These are phyloP conservation scores for Malania oleifera DNA, from an alignment of 164 flowering plant genomes.

Conservation along the genomic window DNA sequence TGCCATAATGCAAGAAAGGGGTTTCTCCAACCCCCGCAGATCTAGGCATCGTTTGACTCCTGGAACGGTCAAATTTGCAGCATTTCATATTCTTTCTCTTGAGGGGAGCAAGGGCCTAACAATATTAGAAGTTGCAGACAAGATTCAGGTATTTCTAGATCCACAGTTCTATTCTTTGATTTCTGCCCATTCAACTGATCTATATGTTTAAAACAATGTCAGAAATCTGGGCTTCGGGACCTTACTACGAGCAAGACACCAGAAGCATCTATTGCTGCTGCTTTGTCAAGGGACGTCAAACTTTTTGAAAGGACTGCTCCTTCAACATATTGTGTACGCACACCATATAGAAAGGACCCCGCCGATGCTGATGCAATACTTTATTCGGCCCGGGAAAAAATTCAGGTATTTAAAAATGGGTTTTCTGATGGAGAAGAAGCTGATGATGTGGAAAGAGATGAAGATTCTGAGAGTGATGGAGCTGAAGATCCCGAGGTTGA, in stretches of 20 bases:
- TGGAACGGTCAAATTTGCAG: constrained; percentile 94
- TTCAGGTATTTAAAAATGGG: constrained; percentile 55
- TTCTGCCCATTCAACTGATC: constrained; percentile 3
- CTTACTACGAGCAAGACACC: constrained; percentile 96
- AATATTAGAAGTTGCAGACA: constrained; percentile 80
- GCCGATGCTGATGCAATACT: constrained; percentile 72
- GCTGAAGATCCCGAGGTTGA: constrained; percentile 79
- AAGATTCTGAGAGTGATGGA: constrained; percentile 70
- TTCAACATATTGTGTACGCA: constrained; percentile 81
- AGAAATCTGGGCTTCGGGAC: constrained; percentile 96
- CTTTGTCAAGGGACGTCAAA: constrained; percentile 77
- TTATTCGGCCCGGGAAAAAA: constrained; percentile 66
- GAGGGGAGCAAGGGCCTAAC: constrained; percentile 79
- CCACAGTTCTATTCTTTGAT: background rate
- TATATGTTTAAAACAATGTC: constrained; percentile 10
- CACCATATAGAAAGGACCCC: constrained; percentile 74
- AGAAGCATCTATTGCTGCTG: constrained; percentile 93
- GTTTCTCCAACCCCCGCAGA: constrained; percentile 60
- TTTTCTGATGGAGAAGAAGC: constrained; percentile 58
- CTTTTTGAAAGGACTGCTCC: constrained; percentile 95
- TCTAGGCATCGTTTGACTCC: constrained; percentile 94
- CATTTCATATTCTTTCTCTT: constrained; percentile 84
- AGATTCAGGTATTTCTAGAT: constrained; percentile 63
- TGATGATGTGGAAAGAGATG: constrained; percentile 75
- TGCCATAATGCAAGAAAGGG: constrained; percentile 81